Evolutionary conservation across 2,329 filamentous ascomycete species (phyloP).

Genomic region (Botrytis galanthina): DNA sequence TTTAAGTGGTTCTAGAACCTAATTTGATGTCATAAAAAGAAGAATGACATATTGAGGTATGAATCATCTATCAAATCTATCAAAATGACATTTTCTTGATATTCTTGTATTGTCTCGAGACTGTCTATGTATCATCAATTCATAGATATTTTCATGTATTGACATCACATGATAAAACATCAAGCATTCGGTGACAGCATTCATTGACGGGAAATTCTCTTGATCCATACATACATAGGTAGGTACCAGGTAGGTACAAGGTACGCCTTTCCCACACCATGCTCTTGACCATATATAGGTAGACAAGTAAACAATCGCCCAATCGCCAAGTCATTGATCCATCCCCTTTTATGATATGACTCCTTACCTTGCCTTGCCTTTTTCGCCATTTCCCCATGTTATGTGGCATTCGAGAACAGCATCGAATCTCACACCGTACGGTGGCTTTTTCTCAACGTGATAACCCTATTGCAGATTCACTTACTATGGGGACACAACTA

Average conservation of each 20-base stretch:
- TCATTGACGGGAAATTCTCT: background rate
- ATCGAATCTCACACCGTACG: constrained; percentile 1
- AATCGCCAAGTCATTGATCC: background rate
- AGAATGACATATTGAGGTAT: background rate
- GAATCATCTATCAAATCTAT: background rate
- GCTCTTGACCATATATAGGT: background rate
- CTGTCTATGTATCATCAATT: background rate
- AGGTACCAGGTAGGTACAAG: background rate
- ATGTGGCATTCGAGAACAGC: background rate
- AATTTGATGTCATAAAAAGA: background rate
- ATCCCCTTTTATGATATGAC: background rate
- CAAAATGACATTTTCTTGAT: background rate
- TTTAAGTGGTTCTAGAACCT: background rate
- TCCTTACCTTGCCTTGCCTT: background rate
- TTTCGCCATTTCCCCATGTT: constrained; percentile 4
- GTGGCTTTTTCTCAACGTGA: background rate
- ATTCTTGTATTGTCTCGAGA: background rate
- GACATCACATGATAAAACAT: background rate
- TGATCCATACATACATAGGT: background rate
- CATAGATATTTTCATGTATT: background rate
- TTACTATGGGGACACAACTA: background rate
- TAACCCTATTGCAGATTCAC: background rate
- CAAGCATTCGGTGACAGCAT: background rate
- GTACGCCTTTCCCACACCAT: background rate
- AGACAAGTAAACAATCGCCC: background rate